phyloP scores from a whole-genome alignment of 78 protist genomes.

The Dictyostelium firmibasis region DNA sequence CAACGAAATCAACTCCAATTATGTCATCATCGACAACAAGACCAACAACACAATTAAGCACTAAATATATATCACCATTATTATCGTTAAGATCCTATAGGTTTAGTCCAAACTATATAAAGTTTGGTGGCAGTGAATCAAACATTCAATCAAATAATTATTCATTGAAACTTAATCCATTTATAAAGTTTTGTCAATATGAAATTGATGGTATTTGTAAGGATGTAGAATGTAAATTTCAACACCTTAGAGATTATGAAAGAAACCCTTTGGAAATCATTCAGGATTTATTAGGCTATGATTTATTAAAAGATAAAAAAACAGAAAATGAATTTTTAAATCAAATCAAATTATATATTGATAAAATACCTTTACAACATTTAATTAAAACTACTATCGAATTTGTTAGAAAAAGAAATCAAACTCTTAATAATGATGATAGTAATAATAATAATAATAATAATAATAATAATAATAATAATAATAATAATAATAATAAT shows the following conservation, averaged over 20 bases:
- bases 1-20: neutral
- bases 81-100: conserved; percentile 29
- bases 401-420: neutral
- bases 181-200: conserved; percentile 30
- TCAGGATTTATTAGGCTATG: conserved; percentile 20
- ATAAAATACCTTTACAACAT: neutral
- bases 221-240: conserved; percentile 33
- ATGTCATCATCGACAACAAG: neutral
- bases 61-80: conserved; percentile 38
- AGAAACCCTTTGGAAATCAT: conserved; percentile 6
- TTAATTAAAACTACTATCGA: neutral
- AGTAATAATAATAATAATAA: neutral
- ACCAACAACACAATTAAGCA: neutral
- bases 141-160: conserved; percentile 1
- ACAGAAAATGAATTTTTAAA: neutral
- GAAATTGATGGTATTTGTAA: conserved; percentile 66
- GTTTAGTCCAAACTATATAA: neutral
- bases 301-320: neutral
- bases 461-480: neutral
- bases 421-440: no score
- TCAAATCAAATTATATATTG: neutral
- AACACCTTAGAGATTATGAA: conserved; percentile 39
- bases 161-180: conserved; percentile 25
- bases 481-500: neutral
- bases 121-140: neutral